Conservation (phyloP, 2,329 filamentous ascomycete species). For the Alternaria ventricosa region DNA sequence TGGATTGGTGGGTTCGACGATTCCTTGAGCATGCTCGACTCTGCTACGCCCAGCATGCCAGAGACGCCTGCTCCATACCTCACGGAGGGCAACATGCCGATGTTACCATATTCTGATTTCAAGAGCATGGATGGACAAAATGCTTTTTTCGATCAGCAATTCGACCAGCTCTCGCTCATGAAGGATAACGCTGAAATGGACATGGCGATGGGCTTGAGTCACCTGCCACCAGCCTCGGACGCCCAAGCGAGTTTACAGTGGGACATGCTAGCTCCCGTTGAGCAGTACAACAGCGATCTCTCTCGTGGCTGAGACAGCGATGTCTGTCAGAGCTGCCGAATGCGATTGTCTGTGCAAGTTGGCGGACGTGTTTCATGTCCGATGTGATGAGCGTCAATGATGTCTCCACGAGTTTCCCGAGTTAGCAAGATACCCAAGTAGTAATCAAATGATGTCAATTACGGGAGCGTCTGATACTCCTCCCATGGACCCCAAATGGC, state of each 20-base stretch:
- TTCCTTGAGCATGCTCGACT: conserved; percentile 26
- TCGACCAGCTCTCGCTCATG: conserved; percentile 23
- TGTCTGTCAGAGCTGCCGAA: not conserved
- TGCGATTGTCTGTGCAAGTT: not conserved
- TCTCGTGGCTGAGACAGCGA: not conserved
- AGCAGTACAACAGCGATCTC: conserved; percentile 30
- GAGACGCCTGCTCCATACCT: conserved; percentile 40
- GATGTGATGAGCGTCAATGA: not conserved
- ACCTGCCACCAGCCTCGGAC: conserved; percentile 28
- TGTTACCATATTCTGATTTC: not conserved
- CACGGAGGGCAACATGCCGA: conserved; percentile 11
- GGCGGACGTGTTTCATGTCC: not conserved
- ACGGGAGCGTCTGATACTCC: not conserved
- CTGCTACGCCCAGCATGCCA: conserved; percentile 39
- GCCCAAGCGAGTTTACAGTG: conserved; percentile 26
- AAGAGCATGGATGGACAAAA: conserved; percentile 4
- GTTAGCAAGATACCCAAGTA: not conserved
- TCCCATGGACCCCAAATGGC: not conserved
- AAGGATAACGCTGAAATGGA: conserved; percentile 35
- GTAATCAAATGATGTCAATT: not conserved
- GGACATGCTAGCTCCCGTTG: conserved; percentile 36
- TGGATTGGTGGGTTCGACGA: conserved; percentile 53
- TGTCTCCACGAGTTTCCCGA: not conserved
- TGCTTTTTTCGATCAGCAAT: conserved; percentile 15
- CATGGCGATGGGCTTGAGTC: conserved; percentile 26